Conservation (phyloP, 176 grass and related monocot genomes). For the Triticum urartu region DNA sequence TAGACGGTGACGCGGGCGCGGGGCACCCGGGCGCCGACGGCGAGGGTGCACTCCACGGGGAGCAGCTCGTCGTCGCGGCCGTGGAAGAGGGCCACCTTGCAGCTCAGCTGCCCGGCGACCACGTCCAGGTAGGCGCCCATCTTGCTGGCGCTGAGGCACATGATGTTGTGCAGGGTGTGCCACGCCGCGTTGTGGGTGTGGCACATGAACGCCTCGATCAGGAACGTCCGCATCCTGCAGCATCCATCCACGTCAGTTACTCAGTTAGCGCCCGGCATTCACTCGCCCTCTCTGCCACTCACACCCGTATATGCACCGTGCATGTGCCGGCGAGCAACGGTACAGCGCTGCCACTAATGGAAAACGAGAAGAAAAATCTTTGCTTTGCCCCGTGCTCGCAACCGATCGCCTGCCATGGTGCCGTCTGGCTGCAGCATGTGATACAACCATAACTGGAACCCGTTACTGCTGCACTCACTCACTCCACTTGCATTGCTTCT, state of each 20-base stretch:
- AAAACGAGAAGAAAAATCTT: not conserved
- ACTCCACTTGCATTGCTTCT: not conserved
- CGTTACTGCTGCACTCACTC: not conserved
- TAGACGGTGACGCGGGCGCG: slow-evolving; percentile 69
- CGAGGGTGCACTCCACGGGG: slow-evolving; percentile 66
- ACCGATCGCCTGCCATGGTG: not conserved
- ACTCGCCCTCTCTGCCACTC: not conserved
- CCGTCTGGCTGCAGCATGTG: not conserved
- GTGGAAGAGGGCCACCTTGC: slow-evolving; percentile 75
- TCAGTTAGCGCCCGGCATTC: not conserved
- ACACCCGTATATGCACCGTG: not conserved
- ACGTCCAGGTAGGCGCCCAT: slow-evolving; percentile 75
- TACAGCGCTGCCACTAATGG: not conserved
- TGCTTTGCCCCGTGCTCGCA: not conserved
- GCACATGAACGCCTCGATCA: slow-evolving; percentile 93
- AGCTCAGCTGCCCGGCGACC: slow-evolving; percentile 39
- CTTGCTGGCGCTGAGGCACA: slow-evolving; percentile 62
- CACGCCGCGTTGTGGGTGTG: slow-evolving; percentile 98
- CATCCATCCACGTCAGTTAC: not conserved
- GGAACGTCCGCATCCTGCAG: slow-evolving; percentile 68
- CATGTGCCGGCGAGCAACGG: not conserved
- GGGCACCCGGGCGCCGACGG: slow-evolving; percentile 50
- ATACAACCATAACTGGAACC: not conserved
- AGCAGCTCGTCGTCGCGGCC: slow-evolving; percentile 88
- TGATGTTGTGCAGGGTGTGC: slow-evolving; percentile 99